Evolutionary conservation across 345 rosid species (phyloP).

Genomic region (Syzygium grande): DNA sequence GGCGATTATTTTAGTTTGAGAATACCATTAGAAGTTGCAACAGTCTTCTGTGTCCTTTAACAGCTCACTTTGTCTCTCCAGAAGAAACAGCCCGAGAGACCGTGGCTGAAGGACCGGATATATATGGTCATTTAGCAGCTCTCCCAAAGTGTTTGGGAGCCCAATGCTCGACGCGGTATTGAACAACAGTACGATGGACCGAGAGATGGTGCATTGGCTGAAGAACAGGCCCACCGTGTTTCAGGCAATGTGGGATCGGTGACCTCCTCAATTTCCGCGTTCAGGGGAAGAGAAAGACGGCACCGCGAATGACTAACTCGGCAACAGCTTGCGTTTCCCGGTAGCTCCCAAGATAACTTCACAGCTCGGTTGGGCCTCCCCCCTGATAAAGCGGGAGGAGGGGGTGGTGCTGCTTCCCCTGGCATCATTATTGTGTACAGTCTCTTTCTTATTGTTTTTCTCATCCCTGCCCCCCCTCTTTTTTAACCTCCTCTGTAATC

Average conservation of each 20-base stretch:
- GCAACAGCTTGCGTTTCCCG: neutral
- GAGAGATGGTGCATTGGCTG: conserved; percentile 89
- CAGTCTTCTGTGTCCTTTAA: neutral
- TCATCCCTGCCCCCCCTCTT: neutral
- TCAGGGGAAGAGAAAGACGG: neutral
- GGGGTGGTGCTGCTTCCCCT: neutral
- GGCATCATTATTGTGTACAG: neutral
- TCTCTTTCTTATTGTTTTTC: neutral
- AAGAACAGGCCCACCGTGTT: conserved; percentile 63
- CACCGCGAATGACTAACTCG: neutral
- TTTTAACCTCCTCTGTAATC: neutral
- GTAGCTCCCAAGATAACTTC: neutral
- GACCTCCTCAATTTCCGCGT: neutral
- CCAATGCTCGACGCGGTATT: conserved; percentile 89
- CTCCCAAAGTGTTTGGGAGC: conserved; percentile 62
- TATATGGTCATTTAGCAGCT: conserved; percentile 74
- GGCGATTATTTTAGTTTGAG: neutral
- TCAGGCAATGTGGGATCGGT: conserved; percentile 77
- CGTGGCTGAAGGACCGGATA: conserved; percentile 95
- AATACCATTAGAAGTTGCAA: neutral
- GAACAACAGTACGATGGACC: conserved; percentile 42
- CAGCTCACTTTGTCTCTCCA: conserved; percentile 6
- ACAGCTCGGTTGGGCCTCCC: neutral
- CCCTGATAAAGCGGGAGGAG: neutral
- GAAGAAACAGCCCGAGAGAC: conserved; percentile 82